Evolutionary conservation across 78 protist species (phyloP).

Genomic region (Capsaspora owczarzaki): DNA sequence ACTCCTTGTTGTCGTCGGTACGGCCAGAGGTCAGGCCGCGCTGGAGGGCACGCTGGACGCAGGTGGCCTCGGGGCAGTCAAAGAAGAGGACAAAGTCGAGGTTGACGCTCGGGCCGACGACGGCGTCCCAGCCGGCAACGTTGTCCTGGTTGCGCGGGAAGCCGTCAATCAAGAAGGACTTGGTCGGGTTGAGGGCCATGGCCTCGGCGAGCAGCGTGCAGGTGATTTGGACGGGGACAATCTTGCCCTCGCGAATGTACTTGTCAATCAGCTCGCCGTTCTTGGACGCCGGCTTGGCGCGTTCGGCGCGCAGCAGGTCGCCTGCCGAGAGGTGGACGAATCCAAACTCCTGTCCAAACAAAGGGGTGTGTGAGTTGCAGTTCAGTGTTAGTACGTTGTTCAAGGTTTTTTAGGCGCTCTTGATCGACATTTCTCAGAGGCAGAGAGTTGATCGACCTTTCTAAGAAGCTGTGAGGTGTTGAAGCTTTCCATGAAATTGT

Average conservation of each 20-base stretch:
- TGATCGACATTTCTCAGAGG: too few relatives aligned
- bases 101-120: neutral
- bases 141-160: constrained; percentile 55
- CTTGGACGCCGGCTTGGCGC: neutral
- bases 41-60: constrained; percentile 10
- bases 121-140: constrained; percentile 14
- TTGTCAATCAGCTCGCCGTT: constrained; percentile 17
- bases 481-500: too few relatives aligned
- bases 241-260: constrained; percentile 24
- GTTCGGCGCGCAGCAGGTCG: constrained; percentile 43
- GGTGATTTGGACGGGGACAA: constrained; percentile 34
- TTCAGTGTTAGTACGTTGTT: neutral
- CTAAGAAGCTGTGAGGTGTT: too few relatives aligned
- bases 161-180: constrained; percentile 58
- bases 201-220: constrained; percentile 4
- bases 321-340: constrained; percentile 39
- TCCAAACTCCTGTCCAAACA: constrained; percentile 7
- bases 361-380: too few relatives aligned
- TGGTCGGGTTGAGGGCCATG: neutral
- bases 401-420: too few relatives aligned
- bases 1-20: constrained; percentile 62
- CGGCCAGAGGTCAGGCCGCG: constrained; percentile 62
- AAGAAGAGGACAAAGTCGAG: constrained; percentile 39
- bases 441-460: too few relatives aligned
- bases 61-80: constrained; percentile 47